Evolutionary conservation across 2,329 filamentous ascomycete species (phyloP), one percentile per base, ranked within the genome.

Genomic region (Cordyceps javanica): DNA sequence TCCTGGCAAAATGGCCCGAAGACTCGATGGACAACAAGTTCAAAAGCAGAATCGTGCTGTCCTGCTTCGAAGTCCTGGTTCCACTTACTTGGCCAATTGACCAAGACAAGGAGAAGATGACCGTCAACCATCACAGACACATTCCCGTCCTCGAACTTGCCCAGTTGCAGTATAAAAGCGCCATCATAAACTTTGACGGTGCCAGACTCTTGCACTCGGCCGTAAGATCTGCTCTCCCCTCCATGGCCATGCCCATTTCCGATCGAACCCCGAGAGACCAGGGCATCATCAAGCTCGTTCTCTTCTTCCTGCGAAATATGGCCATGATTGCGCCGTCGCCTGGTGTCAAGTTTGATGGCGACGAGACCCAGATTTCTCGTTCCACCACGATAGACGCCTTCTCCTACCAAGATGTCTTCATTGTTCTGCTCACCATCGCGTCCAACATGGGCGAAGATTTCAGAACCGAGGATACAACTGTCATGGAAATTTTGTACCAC

Each of bases 401-500:
- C 66, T 85, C 93, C 38, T 86, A 88, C 62, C 94, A 99, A 71
- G 92, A 97, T 69, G 89, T 96, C 23, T 89, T 97, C 65, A 84
- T 90, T 55, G 80, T 95, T 2, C 74, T 99, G 23, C 76, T 97
- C 54, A 96, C 91, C 0, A 77, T 99, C 49, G 89, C 91, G 13
- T 97, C 92, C 2, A 95, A 93, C 61, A 93, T 97, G 77, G 90
- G 90, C 34, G 91, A 97, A 41, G 93, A 97, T 65, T 99, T 97
- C 70, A 86, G 88, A 60, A 85, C 86, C 16, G 91, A 97, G 64
- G 93, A 97, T 68, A 86, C 93, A 2, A 81, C 91, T n/a, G 73
- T 97, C 23, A 83, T 99, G 73, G 94, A 99, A 69, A 89, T 93
- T 39, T 74, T 99, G 28, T 99, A 96, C 72, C 91, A 97, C 65